Evolutionary conservation across 2,329 filamentous ascomycete genomes (phyloP).

Genomic region (Sarocladiaceae sp.): DNA sequence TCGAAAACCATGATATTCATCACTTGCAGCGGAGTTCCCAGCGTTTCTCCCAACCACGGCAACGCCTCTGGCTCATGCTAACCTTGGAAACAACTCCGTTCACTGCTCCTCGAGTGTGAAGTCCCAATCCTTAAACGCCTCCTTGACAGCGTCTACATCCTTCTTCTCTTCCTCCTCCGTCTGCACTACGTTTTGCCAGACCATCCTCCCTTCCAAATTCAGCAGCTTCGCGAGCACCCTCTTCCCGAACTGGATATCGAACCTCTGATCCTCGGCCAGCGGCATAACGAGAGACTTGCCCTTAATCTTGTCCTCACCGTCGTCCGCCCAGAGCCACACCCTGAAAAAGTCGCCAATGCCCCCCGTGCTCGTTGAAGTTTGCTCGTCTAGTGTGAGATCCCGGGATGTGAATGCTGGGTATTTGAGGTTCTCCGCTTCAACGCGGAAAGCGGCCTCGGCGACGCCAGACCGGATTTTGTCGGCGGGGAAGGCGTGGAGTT

Average conservation of each 20-base stretch:
- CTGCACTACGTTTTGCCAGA: slow-evolving; percentile 84
- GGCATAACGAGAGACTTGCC: slow-evolving; percentile 66
- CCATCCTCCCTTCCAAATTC: slow-evolving; percentile 66
- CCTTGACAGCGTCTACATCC: slow-evolving; percentile 74
- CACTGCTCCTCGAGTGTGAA: slow-evolving; percentile 47
- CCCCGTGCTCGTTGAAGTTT: slow-evolving; percentile 31
- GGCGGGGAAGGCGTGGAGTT: slow-evolving; percentile 72
- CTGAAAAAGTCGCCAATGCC: slow-evolving; percentile 74
- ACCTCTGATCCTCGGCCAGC: slow-evolving; percentile 64
- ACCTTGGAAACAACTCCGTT: background rate
- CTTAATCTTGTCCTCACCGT: slow-evolving; percentile 47
- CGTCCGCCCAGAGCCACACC: slow-evolving; percentile 69
- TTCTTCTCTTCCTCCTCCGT: slow-evolving; percentile 67
- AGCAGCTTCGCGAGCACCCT: slow-evolving; percentile 84
- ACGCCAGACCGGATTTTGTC: slow-evolving; percentile 64
- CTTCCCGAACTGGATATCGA: slow-evolving; percentile 87
- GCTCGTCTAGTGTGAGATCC: slow-evolving; percentile 43
- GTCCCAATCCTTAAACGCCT: slow-evolving; percentile 79
- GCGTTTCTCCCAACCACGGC: too few relatives aligned
- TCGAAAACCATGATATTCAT: too few relatives aligned
- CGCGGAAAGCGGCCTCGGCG: slow-evolving; percentile 82
- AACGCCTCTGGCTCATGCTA: too few relatives aligned
- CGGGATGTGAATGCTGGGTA: slow-evolving; percentile 45
- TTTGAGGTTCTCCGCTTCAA: slow-evolving; percentile 71
- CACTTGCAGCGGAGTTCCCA: too few relatives aligned